Percentiles rank a stretch among this genome's conserved stretches.
Conservation (phyloP, 495 filamentous ascomycete species). For the Achaetomiella virescens region DNA sequence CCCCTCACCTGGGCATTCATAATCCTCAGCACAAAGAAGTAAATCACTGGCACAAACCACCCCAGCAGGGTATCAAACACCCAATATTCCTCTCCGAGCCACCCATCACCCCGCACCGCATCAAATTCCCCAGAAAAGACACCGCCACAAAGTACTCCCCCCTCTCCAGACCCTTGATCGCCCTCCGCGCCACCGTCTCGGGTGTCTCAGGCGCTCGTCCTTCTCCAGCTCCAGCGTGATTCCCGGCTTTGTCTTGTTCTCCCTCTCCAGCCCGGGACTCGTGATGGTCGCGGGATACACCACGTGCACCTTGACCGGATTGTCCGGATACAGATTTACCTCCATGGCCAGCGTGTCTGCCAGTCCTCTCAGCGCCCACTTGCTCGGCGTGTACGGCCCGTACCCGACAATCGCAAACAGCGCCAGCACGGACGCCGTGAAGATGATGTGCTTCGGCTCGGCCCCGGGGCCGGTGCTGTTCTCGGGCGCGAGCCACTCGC, state of each 20-base stretch:
- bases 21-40: constrained; percentile 54
- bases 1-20: constrained; percentile 54
- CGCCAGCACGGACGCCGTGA: constrained; percentile 73
- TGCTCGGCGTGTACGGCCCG: constrained; percentile 73
- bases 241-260: constrained; percentile 74
- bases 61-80: constrained; percentile 55
- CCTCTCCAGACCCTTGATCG: constrained; percentile 68
- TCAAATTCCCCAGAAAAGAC: constrained; percentile 57
- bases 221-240: constrained; percentile 79
- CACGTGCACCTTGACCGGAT: constrained; percentile 67
- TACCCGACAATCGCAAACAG: constrained; percentile 81
- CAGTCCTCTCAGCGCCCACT: constrained; percentile 77
- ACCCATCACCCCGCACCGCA: constrained; percentile 57
- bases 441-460: constrained; percentile 70
- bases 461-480: constrained; percentile 26
- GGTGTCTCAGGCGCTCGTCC: constrained; percentile 70
- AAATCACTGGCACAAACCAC: constrained; percentile 51
- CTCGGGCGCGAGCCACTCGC: constrained; percentile 52
- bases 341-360: constrained; percentile 80
- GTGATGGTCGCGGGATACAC: constrained; percentile 82
- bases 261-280: constrained; percentile 66
- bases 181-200: constrained; percentile 62
- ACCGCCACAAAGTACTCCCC: constrained; percentile 75
- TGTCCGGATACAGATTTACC: constrained; percentile 67
- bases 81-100: constrained; percentile 53